phyloP scores from a whole-genome alignment of 2,329 filamentous ascomycete genomes.

The Sporothrix pallida region DNA sequence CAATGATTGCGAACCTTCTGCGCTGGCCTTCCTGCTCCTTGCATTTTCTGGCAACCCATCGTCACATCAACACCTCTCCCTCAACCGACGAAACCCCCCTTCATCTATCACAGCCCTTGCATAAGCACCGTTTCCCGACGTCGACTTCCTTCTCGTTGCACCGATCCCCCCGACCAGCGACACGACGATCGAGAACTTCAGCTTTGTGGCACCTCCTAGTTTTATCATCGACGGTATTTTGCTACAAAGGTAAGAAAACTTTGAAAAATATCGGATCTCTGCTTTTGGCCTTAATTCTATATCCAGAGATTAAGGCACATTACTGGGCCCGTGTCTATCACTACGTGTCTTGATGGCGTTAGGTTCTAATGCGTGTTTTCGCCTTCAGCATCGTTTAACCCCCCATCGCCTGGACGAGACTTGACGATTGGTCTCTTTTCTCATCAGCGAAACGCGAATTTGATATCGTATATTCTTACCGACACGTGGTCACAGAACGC shows the following conservation, averaged over 20 bases:
- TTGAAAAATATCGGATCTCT: not conserved
- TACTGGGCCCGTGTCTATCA: too few species aligned
- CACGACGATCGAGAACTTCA: slow-evolving; percentile 8
- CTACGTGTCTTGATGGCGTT: too few species aligned
- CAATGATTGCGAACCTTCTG: slow-evolving; percentile 25
- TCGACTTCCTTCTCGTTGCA: slow-evolving; percentile 3
- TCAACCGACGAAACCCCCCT: not conserved
- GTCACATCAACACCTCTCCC: slow-evolving; percentile 14
- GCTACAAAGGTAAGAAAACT: slow-evolving; percentile 11
- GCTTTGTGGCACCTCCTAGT: not conserved
- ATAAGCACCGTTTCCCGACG: not conserved
- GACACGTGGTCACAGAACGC: too few species aligned
- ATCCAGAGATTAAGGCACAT: too few species aligned
- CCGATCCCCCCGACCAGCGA: slow-evolving; percentile 4
- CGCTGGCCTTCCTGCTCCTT: slow-evolving; percentile 15
- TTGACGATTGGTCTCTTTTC: not conserved
- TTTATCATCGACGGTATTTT: slow-evolving; percentile 14
- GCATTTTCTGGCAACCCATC: slow-evolving; percentile 24
- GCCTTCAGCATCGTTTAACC: slow-evolving; percentile 12
- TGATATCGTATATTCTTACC: not conserved
- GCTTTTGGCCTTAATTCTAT: not conserved
- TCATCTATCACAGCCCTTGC: not conserved
- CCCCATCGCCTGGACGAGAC: not conserved
- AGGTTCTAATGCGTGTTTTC: slow-evolving; percentile 7
- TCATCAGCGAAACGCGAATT: not conserved